These are phyloP conservation scores for Crithidia acanthocephali DNA, from an alignment of 208 protist genomes.

Conservation along the genomic window DNA sequence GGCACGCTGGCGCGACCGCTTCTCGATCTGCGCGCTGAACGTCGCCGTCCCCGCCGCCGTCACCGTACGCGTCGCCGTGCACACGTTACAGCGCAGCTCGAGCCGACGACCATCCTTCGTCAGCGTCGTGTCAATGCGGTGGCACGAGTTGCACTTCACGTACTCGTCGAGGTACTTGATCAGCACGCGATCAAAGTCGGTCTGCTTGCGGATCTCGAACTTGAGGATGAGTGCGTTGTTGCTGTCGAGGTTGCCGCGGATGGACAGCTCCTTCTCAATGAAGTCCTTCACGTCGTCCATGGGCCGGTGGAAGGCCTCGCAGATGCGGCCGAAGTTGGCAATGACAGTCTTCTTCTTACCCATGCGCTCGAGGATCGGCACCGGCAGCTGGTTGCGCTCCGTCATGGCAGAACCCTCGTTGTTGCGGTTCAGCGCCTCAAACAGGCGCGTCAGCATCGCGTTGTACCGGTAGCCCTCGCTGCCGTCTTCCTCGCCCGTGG, in stretches of 20 bases:
- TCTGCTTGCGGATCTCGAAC: slow-evolving; percentile 85
- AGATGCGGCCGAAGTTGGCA: slow-evolving; percentile 92
- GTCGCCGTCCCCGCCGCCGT: slow-evolving; percentile 61
- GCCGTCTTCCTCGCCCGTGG: slow-evolving; percentile 27
- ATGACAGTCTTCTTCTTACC: slow-evolving; percentile 94
- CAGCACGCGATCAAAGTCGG: slow-evolving; percentile 79
- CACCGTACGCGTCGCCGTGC: slow-evolving; percentile 82
- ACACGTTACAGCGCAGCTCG: slow-evolving; percentile 81
- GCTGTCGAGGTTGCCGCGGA: slow-evolving; percentile 82
- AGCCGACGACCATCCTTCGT: slow-evolving; percentile 75
- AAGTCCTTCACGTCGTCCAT: slow-evolving; percentile 92
- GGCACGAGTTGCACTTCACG: slow-evolving; percentile 92
- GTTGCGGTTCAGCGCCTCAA: slow-evolving; percentile 71
- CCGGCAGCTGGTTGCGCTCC: slow-evolving; percentile 81
- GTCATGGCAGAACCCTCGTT: slow-evolving; percentile 66
- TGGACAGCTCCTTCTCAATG: slow-evolving; percentile 92
- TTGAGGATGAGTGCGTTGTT: slow-evolving; percentile 90
- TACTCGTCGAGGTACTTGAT: slow-evolving; percentile 91
- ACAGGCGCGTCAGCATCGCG: slow-evolving; percentile 73
- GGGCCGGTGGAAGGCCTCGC: slow-evolving; percentile 79
- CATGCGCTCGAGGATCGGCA: slow-evolving; percentile 82
- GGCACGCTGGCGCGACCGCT: slow-evolving; percentile 73
- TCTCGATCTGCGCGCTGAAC: slow-evolving; percentile 80
- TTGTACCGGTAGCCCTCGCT: slow-evolving; percentile 72
- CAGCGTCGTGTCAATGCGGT: slow-evolving; percentile 88